phyloP scores from a whole-genome alignment of 768 basidiomycete species.

The Tylopilus sp. region DNA sequence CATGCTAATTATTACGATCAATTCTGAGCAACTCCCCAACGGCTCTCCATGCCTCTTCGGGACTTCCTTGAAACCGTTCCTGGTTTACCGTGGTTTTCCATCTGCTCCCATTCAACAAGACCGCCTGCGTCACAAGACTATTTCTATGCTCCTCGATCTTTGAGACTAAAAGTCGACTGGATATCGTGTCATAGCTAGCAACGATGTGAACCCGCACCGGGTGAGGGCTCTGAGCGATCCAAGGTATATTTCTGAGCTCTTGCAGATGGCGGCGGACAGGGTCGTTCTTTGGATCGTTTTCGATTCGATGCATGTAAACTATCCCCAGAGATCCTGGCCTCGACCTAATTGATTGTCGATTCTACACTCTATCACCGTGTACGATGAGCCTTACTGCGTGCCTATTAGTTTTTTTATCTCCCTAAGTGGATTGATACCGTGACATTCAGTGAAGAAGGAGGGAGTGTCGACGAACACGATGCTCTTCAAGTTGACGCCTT shows the following conservation, averaged over 20 bases:
- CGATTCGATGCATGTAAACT: conserved; percentile 19
- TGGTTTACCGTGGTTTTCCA: conserved; percentile 6
- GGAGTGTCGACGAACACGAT: conserved; percentile 23
- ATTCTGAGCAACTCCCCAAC: conserved; percentile 10
- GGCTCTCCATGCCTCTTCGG: conserved; percentile 10
- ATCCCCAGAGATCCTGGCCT: conserved; percentile 6
- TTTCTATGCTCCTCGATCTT: neutral
- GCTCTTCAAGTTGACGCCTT: conserved; percentile 1
- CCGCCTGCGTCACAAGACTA: neutral
- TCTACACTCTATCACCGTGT: neutral
- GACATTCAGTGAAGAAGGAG: conserved; percentile 16
- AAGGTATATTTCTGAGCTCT: neutral
- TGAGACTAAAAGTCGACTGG: neutral
- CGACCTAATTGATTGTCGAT: neutral
- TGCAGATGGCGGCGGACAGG: conserved; percentile 2
- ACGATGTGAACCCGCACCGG: conserved; percentile 7
- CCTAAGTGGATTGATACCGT: conserved; percentile 1
- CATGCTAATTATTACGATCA: neutral
- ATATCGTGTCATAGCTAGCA: conserved; percentile 11
- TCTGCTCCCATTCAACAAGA: neutral
- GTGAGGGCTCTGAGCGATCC: neutral
- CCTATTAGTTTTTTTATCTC: conserved; percentile 6
- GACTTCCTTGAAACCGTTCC: conserved; percentile 6
- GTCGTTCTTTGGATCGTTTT: conserved; percentile 12
- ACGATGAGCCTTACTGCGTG: neutral